These are phyloP conservation scores for Cercospora sesami DNA, from an alignment of 2,329 filamentous ascomycete genomes.

Conservation along the genomic window DNA sequence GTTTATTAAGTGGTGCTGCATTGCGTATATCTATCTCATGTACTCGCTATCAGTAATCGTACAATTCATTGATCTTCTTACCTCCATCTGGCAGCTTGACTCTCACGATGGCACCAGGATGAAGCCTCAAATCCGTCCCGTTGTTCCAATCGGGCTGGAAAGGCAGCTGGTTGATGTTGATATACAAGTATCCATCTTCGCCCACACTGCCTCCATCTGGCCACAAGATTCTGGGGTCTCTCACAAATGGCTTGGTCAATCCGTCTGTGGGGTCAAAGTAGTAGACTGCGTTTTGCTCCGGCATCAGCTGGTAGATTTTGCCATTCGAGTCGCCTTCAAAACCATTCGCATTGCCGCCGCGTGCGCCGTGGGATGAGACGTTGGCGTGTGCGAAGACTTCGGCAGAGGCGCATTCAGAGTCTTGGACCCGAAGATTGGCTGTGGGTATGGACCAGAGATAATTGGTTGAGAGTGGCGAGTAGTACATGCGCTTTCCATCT, in stretches of 20 bases:
- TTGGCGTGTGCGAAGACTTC: constrained; percentile 48
- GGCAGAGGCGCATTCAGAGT: constrained; percentile 37
- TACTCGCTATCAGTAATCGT: constrained; percentile 14
- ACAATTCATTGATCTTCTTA: constrained; percentile 41
- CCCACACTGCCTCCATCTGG: constrained; percentile 46
- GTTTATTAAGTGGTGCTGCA: background rate
- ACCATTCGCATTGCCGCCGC: constrained; percentile 50
- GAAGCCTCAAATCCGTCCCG: constrained; percentile 44
- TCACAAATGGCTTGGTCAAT: constrained; percentile 42
- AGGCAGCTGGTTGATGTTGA: constrained; percentile 53
- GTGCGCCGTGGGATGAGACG: constrained; percentile 48
- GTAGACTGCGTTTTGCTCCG: constrained; percentile 49
- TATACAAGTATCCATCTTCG: constrained; percentile 50
- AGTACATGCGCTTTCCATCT: constrained; percentile 46
- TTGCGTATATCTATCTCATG: background rate
- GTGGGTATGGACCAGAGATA: constrained; percentile 40
- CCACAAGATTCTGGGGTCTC: constrained; percentile 49
- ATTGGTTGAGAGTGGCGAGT: constrained; percentile 44
- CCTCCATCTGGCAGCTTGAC: constrained; percentile 46
- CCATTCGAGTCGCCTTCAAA: constrained; percentile 49
- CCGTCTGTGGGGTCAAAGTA: constrained; percentile 46
- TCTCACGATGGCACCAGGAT: constrained; percentile 50
- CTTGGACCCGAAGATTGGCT: constrained; percentile 37
- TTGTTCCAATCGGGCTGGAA: constrained; percentile 53
- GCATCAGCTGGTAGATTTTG: constrained; percentile 51